phyloP scores from a whole-genome alignment of 345 rosid genomes.

The Moringa oleifera region DNA sequence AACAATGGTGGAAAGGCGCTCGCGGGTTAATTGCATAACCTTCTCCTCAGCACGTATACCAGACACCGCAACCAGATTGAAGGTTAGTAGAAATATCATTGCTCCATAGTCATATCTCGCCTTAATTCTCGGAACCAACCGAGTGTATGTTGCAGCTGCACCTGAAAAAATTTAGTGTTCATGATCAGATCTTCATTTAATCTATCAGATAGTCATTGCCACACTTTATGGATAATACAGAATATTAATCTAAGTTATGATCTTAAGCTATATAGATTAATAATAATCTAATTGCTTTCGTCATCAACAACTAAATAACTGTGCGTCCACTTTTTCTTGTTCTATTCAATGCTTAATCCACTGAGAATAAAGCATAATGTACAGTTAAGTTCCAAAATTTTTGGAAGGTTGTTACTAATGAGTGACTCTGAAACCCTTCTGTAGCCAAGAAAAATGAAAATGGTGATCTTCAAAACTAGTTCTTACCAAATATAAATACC shows the following conservation, averaged over 20 bases:
- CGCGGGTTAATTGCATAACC: constrained; percentile 50
- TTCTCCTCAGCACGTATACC: constrained; percentile 48
- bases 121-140: constrained; percentile 57
- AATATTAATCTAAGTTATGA: no score
- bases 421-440: no score
- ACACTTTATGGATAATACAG: no score
- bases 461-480: no score
- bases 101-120: constrained; percentile 62
- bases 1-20: constrained; percentile 57
- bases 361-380: not conserved
- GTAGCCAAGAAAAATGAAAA: no score
- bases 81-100: constrained; percentile 78
- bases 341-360: not conserved
- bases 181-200: no score
- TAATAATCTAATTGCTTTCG: no score
- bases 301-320: no score
- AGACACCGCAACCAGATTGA: constrained; percentile 65
- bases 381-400: constrained; percentile 4
- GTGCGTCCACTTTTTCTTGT: not conserved
- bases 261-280: no score
- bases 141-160: constrained; percentile 58
- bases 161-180: constrained; percentile 22
- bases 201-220: no score
- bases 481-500: constrained; percentile 49
- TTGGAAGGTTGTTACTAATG: no score